Evolutionary conservation across 768 basidiomycete species (phyloP).

Genomic region (Amanita pseudoporphyria): DNA sequence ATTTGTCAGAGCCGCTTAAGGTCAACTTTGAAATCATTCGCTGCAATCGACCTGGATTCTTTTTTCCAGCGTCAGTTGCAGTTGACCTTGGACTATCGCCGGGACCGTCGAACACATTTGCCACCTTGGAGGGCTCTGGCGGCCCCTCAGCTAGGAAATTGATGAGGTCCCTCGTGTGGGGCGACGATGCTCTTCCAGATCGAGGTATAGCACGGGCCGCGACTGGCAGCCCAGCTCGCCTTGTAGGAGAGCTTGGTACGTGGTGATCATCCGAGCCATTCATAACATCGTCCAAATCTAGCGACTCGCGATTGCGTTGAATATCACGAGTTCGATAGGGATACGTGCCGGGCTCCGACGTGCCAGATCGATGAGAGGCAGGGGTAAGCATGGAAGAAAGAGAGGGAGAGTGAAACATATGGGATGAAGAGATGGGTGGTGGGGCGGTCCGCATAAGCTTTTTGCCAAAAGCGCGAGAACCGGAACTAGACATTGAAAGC

Average conservation of each 20-base stretch:
- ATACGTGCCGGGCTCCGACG: slow-evolving; percentile 22
- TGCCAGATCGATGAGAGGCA: slow-evolving; percentile 11
- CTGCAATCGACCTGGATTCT: slow-evolving; percentile 54
- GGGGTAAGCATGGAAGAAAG: slow-evolving; percentile 17
- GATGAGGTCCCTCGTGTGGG: slow-evolving; percentile 44
- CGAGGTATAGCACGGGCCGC: slow-evolving; percentile 10
- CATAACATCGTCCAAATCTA: slow-evolving; percentile 73
- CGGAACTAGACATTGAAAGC: slow-evolving; percentile 28
- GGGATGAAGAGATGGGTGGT: slow-evolving; percentile 21
- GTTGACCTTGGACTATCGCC: slow-evolving; percentile 24
- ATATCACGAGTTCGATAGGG: slow-evolving; percentile 43
- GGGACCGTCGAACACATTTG: slow-evolving; percentile 51
- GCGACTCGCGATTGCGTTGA: slow-evolving; percentile 51
- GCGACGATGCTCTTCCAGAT: slow-evolving; percentile 24
- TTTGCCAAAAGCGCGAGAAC: slow-evolving; percentile 17
- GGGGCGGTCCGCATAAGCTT: slow-evolving; percentile 22
- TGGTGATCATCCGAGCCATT: slow-evolving; percentile 58
- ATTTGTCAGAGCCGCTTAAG: slow-evolving; percentile 33
- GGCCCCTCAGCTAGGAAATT: slow-evolving; percentile 48
- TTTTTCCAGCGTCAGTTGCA: slow-evolving; percentile 35
- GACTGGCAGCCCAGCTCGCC: slow-evolving; percentile 14
- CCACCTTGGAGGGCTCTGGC: slow-evolving; percentile 33
- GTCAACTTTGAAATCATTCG: slow-evolving; percentile 79
- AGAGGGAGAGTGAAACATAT: slow-evolving; percentile 16
- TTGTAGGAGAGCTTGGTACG: slow-evolving; percentile 1